phyloP scores from a whole-genome alignment of 2,329 filamentous ascomycete species.

The Diaporthe vexans region DNA sequence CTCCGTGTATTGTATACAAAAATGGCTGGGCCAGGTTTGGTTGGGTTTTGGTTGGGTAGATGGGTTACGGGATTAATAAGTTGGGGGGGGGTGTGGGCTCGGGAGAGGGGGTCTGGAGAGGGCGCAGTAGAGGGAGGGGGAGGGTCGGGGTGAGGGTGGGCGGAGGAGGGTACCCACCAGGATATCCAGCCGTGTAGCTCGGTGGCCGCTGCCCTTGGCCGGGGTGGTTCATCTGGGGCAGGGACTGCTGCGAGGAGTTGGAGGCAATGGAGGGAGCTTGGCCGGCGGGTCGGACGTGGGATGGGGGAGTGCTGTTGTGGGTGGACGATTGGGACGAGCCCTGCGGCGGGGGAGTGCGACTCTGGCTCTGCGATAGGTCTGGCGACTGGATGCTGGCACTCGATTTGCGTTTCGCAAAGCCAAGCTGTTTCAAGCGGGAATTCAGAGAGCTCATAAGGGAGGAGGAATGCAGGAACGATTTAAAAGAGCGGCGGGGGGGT shows the following conservation, averaged over 20 bases:
- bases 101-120: conserved; percentile 18
- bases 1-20: not conserved
- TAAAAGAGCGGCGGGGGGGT: conserved; percentile 46
- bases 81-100: not conserved
- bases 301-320: conserved; percentile 42
- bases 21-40: conserved; percentile 41
- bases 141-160: conserved; percentile 43
- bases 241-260: conserved; percentile 62
- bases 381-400: conserved; percentile 70
- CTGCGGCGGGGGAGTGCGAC: conserved; percentile 54
- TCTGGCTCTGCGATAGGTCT: conserved; percentile 59
- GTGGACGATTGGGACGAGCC: conserved; percentile 44
- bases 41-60: conserved; percentile 57
- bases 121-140: conserved; percentile 31
- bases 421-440: conserved; percentile 83
- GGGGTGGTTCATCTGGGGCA: conserved; percentile 75
- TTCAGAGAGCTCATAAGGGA: conserved; percentile 83
- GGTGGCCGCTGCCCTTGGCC: conserved; percentile 72
- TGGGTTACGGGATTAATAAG: conserved; percentile 56
- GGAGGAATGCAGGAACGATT: conserved; percentile 52
- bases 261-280: conserved; percentile 61
- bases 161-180: conserved; percentile 41
- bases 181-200: conserved; percentile 68
- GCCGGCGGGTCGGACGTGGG: conserved; percentile 52
- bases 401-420: conserved; percentile 85